phyloP scores from a whole-genome alignment of 257 asterid genomes.

The Apocynum venetum region DNA sequence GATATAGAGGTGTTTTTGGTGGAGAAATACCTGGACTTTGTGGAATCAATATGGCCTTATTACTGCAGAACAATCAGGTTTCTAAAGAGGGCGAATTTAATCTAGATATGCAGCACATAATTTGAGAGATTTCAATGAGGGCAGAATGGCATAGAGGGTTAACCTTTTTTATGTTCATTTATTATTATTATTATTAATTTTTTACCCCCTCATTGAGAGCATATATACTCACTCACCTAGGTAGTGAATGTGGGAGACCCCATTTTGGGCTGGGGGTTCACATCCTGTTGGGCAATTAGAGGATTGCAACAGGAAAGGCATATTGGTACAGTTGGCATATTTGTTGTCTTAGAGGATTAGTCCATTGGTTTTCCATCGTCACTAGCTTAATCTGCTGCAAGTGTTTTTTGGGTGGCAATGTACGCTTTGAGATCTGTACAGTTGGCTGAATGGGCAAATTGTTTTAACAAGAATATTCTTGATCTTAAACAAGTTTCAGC shows the following conservation, averaged over 20 bases:
- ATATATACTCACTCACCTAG: neutral
- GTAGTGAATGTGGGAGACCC: neutral
- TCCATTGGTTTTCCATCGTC: neutral
- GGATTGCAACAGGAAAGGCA: neutral
- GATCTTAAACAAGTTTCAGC: too few relatives aligned
- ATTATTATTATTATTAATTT: neutral
- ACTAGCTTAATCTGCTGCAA: neutral
- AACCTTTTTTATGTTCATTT: neutral
- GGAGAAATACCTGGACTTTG: conserved; percentile 62
- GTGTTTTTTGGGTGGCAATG: neutral
- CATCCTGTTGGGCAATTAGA: neutral
- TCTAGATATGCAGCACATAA: conserved; percentile 25
- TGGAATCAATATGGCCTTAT: conserved; percentile 73
- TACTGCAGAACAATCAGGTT: conserved; percentile 64
- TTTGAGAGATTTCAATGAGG: neutral
- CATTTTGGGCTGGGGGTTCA: neutral
- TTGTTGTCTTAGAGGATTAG: neutral
- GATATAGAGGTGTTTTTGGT: conserved; percentile 37
- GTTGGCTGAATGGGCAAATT: too few relatives aligned
- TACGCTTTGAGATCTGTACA: neutral
- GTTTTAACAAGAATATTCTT: too few relatives aligned
- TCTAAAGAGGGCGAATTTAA: conserved; percentile 70
- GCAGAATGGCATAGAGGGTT: neutral
- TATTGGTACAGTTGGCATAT: neutral
- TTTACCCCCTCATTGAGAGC: too few relatives aligned